These are phyloP conservation scores for Monosporascus sp. DNA, from an alignment of 2,329 filamentous ascomycete species.

Conservation along the genomic window DNA sequence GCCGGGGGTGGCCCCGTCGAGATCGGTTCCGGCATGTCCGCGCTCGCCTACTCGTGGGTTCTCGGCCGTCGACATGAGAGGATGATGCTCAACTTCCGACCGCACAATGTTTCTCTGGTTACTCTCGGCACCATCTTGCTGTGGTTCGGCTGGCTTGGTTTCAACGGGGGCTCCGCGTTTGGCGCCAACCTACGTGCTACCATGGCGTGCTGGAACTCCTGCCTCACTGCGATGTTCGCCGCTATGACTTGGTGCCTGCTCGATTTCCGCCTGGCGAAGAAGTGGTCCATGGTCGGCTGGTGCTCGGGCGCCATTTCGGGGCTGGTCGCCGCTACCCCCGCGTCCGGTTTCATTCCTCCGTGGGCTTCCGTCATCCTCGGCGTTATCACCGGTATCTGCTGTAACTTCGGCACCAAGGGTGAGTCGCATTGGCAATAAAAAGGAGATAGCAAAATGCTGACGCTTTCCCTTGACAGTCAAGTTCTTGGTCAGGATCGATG, in stretches of 20 bases:
- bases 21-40: conserved; percentile 89
- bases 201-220: conserved; percentile 98
- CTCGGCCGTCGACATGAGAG: conserved; percentile 95
- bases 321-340: conserved; percentile 64
- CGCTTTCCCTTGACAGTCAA: conserved; percentile 37
- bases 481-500: conserved; percentile 59
- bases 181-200: conserved; percentile 89
- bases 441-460: neutral
- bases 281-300: conserved; percentile 81
- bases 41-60: conserved; percentile 91
- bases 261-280: conserved; percentile 88
- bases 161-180: conserved; percentile 95
- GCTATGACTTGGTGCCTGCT: conserved; percentile 92
- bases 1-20: conserved; percentile 96
- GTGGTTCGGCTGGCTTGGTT: conserved; percentile 98
- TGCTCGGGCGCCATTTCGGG: conserved; percentile 68
- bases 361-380: conserved; percentile 65
- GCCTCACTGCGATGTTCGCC: conserved; percentile 85
- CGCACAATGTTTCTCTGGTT: conserved; percentile 97
- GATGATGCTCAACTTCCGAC: conserved; percentile 99
- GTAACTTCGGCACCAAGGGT: conserved; percentile 64
- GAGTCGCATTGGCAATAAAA: conserved; percentile 9
- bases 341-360: conserved; percentile 62
- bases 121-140: conserved; percentile 91
- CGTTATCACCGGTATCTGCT: conserved; percentile 58